Evolutionary conservation across 345 rosid species (phyloP), one percentile per base, ranked within the genome.

Genomic region (Brassica carinata): DNA sequence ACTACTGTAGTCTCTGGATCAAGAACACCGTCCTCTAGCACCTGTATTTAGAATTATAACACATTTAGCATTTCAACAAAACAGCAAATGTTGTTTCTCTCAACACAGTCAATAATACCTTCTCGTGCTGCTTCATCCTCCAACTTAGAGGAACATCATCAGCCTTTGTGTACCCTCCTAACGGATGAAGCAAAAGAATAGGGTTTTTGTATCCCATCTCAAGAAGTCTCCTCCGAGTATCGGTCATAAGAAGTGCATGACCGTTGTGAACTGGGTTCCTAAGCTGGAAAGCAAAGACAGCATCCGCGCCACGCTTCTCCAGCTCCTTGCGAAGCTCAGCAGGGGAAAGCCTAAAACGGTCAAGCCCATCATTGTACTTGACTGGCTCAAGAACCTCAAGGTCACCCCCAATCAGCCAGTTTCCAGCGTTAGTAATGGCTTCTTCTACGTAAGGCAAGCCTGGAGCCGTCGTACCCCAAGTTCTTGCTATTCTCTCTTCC

Each of bases 191-290:
- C 87, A 96, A 77, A 78, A 96, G 98, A 71, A 93, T 77, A 64
- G 99, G 99, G 26, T 96, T 96, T 87, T 90, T 84, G 79, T 90
- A 96, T 29, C 99, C 99, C 97, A 93, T 92, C 67, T 96, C 97
- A 58, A 96, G 98, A 75, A 96, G 98, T 43, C 97, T 85, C 58
- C 83, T 86, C 34, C 97, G 93, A 65, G 99, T 96, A 84, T 96
- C 98, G 48, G 94, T 93, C 99, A 96, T 96, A 75, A 96, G 86
- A 33, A 96, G 84, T 58, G 99, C 99, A 67, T 96, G 99, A 51
- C 99, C 99, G 77, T 96, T 96, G 75, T 96, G 99, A 17, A 96
- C 99, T 14, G 99, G 99, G 80, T 96, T 96, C 82, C 99, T 90
- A 18, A 96, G 91, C 91, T 96, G 99, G 86, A 96, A 96, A 77